Evolutionary conservation across 495 filamentous ascomycete genomes (phyloP).

Genomic region (Daldinia bambusicola): DNA sequence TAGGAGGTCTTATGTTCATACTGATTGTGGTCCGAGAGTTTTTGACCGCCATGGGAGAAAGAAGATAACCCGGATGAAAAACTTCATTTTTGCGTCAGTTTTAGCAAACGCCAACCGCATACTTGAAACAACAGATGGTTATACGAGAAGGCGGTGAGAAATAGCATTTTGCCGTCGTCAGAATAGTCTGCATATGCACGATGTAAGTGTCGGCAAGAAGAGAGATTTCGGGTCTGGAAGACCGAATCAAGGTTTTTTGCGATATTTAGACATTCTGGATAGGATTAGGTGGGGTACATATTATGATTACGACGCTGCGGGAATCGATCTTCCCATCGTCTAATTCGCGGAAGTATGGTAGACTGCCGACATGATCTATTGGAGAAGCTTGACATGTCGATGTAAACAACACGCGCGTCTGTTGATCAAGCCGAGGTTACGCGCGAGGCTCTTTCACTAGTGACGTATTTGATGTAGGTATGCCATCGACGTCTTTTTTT

Average conservation of each 20-base stretch:
- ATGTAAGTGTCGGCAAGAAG: slow-evolving; percentile 26
- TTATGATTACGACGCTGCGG: slow-evolving; percentile 35
- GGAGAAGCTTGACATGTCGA: slow-evolving; percentile 1
- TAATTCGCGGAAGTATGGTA: slow-evolving; percentile 21
- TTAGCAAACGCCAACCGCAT: slow-evolving; percentile 31
- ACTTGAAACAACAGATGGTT: slow-evolving; percentile 29
- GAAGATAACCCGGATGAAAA: slow-evolving; percentile 19
- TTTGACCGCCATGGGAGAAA: slow-evolving; percentile 31
- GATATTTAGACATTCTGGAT: slow-evolving; percentile 22
- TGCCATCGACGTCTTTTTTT: slow-evolving; percentile 19
- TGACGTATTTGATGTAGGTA: slow-evolving; percentile 21
- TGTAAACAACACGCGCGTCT: slow-evolving; percentile 19
- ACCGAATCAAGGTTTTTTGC: slow-evolving; percentile 32
- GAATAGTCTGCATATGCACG: slow-evolving; percentile 26
- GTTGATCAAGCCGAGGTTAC: slow-evolving; percentile 7
- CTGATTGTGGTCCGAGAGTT: neutral
- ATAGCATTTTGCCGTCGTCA: slow-evolving; percentile 10
- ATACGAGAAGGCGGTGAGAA: slow-evolving; percentile 34
- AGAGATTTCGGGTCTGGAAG: slow-evolving; percentile 25
- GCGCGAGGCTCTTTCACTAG: slow-evolving; percentile 1
- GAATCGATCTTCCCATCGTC: slow-evolving; percentile 19
- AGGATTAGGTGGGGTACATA: slow-evolving; percentile 31
- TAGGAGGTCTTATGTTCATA: neutral
- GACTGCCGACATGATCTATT: neutral
- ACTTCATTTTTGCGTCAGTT: slow-evolving; percentile 32